Conservation (phyloP, 2,329 filamentous ascomycete species). For the Penicillium occitanis region DNA sequence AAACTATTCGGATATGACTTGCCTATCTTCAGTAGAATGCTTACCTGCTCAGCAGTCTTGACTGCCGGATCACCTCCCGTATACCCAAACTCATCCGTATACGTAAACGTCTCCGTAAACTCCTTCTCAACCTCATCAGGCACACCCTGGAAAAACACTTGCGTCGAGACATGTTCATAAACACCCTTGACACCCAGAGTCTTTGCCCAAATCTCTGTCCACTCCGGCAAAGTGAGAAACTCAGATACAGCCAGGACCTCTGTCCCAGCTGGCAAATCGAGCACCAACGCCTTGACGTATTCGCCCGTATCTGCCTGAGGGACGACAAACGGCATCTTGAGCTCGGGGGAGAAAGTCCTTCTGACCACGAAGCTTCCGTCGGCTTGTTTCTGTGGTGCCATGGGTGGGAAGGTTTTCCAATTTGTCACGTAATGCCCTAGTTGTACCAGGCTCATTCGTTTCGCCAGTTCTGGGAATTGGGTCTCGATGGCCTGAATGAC, state of each 20-base stretch:
- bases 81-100: slow-evolving; percentile 6
- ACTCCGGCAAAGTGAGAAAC: slow-evolving; percentile 10
- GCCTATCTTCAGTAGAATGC: not conserved
- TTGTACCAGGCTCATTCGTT: slow-evolving; percentile 11
- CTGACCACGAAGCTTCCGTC: slow-evolving; percentile 4
- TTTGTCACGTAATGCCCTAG: slow-evolving; percentile 8
- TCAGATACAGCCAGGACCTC: slow-evolving; percentile 6
- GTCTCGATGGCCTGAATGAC: slow-evolving; percentile 44
- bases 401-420: slow-evolving; percentile 3
- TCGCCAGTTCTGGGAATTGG: slow-evolving; percentile 39
- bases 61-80: slow-evolving; percentile 3
- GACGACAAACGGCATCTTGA: slow-evolving; percentile 8
- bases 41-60: slow-evolving; percentile 4
- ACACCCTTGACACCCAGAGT: slow-evolving; percentile 11
- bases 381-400: not conserved
- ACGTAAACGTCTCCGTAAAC: slow-evolving; percentile 1
- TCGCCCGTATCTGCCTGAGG: slow-evolving; percentile 6
- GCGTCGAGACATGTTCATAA: slow-evolving; percentile 3
- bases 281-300: slow-evolving; percentile 4
- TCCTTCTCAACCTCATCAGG: slow-evolving; percentile 2
- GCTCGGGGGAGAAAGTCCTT: not conserved
- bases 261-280: slow-evolving; percentile 6
- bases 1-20: not conserved
- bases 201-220: slow-evolving; percentile 7
- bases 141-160: not conserved